Evolutionary conservation across 2,329 filamentous ascomycete species (phyloP).

Genomic region (Trichoderma sp.): DNA sequence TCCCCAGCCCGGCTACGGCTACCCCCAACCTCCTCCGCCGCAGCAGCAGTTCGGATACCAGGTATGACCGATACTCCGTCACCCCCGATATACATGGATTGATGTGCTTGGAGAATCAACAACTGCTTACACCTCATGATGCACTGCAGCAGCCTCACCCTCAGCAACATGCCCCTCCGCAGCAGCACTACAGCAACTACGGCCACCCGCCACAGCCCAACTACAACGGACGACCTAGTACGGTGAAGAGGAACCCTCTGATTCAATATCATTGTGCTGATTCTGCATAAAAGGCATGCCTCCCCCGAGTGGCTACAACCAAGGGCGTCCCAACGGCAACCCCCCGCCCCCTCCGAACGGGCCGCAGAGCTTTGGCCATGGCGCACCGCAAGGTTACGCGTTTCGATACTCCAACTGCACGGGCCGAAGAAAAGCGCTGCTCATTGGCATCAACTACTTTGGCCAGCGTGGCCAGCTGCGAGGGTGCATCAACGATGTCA

Average conservation of each 20-base stretch:
- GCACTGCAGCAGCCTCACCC: constrained; percentile 35
- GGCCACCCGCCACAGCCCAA: constrained; percentile 46
- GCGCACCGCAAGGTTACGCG: constrained; percentile 76
- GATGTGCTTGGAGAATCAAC: neutral
- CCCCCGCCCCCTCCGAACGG: constrained; percentile 59
- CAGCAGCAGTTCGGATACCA: constrained; percentile 50
- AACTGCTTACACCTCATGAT: constrained; percentile 7
- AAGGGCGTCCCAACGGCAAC: constrained; percentile 50
- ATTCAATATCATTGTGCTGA: constrained; percentile 22
- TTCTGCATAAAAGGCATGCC: constrained; percentile 30
- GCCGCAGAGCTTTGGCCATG: constrained; percentile 74
- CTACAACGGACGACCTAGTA: constrained; percentile 53
- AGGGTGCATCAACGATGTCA: constrained; percentile 96
- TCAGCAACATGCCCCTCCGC: constrained; percentile 36
- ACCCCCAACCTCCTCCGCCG: constrained; percentile 44
- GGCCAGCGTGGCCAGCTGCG: constrained; percentile 85
- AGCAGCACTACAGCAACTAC: constrained; percentile 40
- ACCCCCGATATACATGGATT: neutral
- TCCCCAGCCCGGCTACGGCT: constrained; percentile 53
- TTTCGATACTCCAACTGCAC: constrained; percentile 94
- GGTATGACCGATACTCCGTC: constrained; percentile 31
- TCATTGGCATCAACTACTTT: constrained; percentile 98
- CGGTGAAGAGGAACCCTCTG: constrained; percentile 1
- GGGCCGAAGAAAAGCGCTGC: constrained; percentile 80
- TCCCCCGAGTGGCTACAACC: constrained; percentile 22